Percentiles rank a stretch among this genome's conserved stretches.
These are phyloP conservation scores for Fusarium sp. DNA, from an alignment of 2,329 filamentous ascomycete genomes.

Conservation along the genomic window DNA sequence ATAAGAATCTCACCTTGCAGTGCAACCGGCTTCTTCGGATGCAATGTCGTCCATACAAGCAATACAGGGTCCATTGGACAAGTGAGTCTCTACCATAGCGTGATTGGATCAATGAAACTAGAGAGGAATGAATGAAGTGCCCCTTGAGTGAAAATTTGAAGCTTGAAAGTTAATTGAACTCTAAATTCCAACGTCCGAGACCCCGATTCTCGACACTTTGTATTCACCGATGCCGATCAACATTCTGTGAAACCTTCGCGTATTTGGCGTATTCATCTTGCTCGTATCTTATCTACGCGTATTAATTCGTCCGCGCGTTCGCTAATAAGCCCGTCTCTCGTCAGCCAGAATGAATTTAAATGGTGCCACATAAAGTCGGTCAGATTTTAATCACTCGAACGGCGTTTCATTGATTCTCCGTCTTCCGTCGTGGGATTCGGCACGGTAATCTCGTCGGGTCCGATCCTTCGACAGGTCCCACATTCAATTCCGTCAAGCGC, in stretches of 20 bases:
- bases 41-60: neutral
- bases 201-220: neutral
- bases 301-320: neutral
- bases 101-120: neutral
- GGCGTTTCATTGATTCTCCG: neutral
- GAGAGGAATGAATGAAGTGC: neutral
- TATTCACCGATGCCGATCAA: neutral
- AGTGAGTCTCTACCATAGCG: neutral
- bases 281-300: neutral
- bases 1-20: neutral
- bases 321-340: neutral
- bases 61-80: neutral
- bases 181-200: neutral
- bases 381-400: neutral
- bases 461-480: neutral
- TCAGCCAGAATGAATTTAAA: neutral
- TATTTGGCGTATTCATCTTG: neutral
- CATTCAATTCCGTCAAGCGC: neutral
- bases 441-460: neutral
- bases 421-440: neutral
- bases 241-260: neutral
- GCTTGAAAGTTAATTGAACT: slow-evolving; percentile 1
- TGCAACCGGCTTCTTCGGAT: neutral
- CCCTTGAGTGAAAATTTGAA: neutral
- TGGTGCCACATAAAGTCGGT: neutral